Evolutionary conservation across 2,329 filamentous ascomycete genomes (phyloP).

Genomic region (Fonsecaea monophora): DNA sequence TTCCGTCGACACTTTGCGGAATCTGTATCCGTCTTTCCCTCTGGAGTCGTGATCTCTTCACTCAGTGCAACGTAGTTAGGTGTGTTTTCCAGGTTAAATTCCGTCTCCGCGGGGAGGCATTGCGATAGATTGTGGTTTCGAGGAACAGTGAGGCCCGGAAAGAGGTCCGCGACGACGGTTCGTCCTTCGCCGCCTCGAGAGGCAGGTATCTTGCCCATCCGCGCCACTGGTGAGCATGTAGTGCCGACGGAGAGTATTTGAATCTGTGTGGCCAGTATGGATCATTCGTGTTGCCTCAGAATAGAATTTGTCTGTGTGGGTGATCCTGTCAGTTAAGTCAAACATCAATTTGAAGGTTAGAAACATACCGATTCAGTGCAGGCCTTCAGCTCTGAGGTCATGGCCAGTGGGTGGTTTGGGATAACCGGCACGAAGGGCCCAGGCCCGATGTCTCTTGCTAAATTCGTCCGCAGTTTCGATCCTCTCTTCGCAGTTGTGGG

Average conservation of each 20-base stretch:
- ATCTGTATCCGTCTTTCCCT: no score
- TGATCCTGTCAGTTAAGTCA: no score
- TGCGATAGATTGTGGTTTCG: conserved; percentile 27
- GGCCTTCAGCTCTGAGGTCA: conserved; percentile 30
- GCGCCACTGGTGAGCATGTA: conserved; percentile 27
- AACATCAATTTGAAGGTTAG: no score
- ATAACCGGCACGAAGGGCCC: conserved; percentile 10
- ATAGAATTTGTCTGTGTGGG: no score
- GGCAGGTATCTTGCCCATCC: conserved; percentile 27
- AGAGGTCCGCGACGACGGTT: conserved; percentile 24
- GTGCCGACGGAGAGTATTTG: conserved; percentile 22
- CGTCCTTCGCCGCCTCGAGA: conserved; percentile 12
- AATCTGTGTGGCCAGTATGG: no score
- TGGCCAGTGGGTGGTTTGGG: conserved; percentile 21
- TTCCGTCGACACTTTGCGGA: conserved; percentile 3
- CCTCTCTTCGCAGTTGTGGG: no score
- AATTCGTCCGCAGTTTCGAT: no score
- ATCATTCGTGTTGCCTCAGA: no score
- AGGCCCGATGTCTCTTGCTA: no score
- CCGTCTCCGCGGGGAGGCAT: conserved; percentile 22
- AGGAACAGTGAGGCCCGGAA: conserved; percentile 22
- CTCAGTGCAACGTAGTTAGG: neutral
- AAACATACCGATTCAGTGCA: conserved; percentile 19
- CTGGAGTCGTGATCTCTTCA: no score
- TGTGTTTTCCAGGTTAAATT: conserved; percentile 14